These are phyloP conservation scores for Aphanomyces euteiches DNA, from an alignment of 352 stramenopile genomes.

Conservation along the genomic window DNA sequence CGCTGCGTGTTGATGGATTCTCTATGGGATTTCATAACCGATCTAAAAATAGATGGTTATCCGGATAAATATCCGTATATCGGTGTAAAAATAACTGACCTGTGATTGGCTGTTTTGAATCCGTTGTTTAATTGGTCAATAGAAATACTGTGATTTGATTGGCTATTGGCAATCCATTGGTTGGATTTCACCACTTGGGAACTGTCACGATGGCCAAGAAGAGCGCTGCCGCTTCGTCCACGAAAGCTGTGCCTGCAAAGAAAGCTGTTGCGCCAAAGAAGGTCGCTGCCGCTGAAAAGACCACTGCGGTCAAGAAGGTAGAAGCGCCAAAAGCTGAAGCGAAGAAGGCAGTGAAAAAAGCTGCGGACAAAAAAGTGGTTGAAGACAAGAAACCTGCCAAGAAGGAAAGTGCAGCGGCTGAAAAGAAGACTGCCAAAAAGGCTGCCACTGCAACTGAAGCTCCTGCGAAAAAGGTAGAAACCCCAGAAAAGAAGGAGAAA, in stretches of 20 bases:
- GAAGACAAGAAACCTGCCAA: no score
- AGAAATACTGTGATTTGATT: background rate
- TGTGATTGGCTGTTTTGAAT: constrained; percentile 15
- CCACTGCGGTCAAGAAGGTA: no score
- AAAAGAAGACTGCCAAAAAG: background rate
- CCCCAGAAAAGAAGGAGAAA: background rate
- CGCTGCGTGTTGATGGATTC: background rate
- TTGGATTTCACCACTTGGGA: constrained; percentile 16
- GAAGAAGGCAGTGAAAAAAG: no score
- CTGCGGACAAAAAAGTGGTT: no score
- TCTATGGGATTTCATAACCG: background rate
- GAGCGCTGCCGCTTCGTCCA: background rate
- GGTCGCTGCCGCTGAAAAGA: background rate
- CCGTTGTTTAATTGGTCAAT: background rate
- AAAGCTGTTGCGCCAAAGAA: background rate
- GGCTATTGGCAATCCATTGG: constrained; percentile 20
- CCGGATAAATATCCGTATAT: constrained; percentile 20
- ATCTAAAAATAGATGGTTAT: constrained; percentile 25
- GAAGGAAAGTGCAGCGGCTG: background rate
- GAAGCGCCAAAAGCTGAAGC: no score
- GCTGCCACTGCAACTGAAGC: background rate
- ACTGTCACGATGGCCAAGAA: constrained; percentile 12
- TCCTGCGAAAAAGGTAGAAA: background rate
- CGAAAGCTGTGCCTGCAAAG: constrained; percentile 5
- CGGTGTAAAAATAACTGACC: background rate